phyloP scores from a whole-genome alignment of 2,329 filamentous ascomycete species.

The Didymella pomorum region DNA sequence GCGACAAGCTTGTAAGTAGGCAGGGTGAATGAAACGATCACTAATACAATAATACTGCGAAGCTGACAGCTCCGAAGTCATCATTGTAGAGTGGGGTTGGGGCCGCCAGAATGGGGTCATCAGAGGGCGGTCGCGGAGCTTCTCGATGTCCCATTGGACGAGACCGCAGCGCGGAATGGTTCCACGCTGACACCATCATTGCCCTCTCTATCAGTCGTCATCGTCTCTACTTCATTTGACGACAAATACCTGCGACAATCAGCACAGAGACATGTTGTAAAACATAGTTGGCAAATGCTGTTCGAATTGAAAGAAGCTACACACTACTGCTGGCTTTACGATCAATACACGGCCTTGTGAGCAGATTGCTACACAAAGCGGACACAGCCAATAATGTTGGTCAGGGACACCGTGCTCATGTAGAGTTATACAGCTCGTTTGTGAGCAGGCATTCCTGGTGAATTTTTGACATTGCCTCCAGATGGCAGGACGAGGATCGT shows the following conservation, averaged over 20 bases:
- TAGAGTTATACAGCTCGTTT: neutral
- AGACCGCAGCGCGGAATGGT: conserved; percentile 1
- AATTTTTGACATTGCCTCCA: neutral
- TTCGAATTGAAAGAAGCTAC: conserved; percentile 12
- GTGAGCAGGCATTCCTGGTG: neutral
- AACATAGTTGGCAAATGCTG: neutral
- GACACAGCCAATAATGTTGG: neutral
- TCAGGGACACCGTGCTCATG: neutral
- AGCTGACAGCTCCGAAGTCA: neutral
- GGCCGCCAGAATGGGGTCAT: conserved; percentile 14
- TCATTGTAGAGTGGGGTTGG: conserved; percentile 14
- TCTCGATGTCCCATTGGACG: conserved; percentile 13
- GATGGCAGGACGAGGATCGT: conserved; percentile 2
- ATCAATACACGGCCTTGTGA: neutral
- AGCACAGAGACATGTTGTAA: neutral
- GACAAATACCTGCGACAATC: neutral
- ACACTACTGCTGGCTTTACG: conserved; percentile 7
- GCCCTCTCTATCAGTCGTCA: neutral
- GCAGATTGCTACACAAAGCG: conserved; percentile 3
- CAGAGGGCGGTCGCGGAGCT: conserved; percentile 20
- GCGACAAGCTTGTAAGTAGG: too few species aligned
- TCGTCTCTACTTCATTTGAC: neutral
- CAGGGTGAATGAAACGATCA: neutral
- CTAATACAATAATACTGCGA: neutral
- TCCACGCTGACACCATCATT: conserved; percentile 1